These are phyloP conservation scores for Rubus parviflorus DNA, from an alignment of 306 rosid species.

Conservation along the genomic window DNA sequence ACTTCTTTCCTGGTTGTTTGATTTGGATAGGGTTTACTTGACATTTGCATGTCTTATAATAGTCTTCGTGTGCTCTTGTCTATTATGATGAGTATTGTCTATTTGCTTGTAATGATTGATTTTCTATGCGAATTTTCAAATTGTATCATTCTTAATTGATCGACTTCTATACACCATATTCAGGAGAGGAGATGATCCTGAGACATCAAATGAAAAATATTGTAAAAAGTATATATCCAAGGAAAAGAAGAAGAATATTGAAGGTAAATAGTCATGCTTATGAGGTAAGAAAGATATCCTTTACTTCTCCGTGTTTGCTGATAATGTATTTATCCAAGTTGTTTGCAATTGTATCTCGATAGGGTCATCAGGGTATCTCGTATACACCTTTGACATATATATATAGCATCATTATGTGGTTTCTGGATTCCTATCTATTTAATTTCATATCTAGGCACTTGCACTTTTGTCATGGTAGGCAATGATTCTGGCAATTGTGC, in stretches of 20 bases:
- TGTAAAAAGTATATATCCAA: conserved; percentile 27
- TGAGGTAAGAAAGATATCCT: not conserved
- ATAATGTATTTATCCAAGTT: not conserved
- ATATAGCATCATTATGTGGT: not conserved
- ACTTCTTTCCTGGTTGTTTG: too few relatives aligned
- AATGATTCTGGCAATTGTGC: not conserved
- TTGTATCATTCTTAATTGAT: too few relatives aligned
- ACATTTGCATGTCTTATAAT: too few relatives aligned
- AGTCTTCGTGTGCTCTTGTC: too few relatives aligned
- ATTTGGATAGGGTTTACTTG: too few relatives aligned
- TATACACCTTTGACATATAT: not conserved
- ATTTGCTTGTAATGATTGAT: too few relatives aligned
- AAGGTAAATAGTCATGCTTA: conserved; percentile 7
- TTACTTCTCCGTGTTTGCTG: too few relatives aligned
- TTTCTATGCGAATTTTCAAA: too few relatives aligned
- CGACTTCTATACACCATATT: too few relatives aligned
- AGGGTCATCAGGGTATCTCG: not conserved
- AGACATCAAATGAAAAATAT: too few relatives aligned
- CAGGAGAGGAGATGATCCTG: too few relatives aligned
- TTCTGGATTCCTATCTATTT: not conserved
- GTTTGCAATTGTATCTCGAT: not conserved
- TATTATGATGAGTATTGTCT: too few relatives aligned
- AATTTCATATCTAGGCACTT: not conserved
- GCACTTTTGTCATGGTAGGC: not conserved
- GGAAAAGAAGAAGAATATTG: not conserved